These are phyloP conservation scores for Helicocarpus griseus DNA, from an alignment of 2,329 filamentous ascomycete species.

Conservation along the genomic window DNA sequence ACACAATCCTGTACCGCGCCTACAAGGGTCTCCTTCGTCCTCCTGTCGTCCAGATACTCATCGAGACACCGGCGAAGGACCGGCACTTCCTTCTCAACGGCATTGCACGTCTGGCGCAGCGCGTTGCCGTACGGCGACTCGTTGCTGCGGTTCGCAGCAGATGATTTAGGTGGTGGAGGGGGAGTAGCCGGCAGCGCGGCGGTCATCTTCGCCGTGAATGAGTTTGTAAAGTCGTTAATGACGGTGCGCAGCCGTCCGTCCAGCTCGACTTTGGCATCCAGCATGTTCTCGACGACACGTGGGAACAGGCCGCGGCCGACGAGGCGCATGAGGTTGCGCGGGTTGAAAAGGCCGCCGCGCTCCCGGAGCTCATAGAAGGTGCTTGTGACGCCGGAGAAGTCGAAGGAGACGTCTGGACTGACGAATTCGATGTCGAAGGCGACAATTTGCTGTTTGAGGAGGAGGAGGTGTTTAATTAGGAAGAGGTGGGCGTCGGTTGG, in stretches of 20 bases:
- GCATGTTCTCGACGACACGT: slow-evolving; percentile 60
- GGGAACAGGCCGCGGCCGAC: slow-evolving; percentile 51
- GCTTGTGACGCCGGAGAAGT: slow-evolving; percentile 55
- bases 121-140: slow-evolving; percentile 3
- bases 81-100: slow-evolving; percentile 49
- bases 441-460: slow-evolving; percentile 91
- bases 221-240: slow-evolving; percentile 57
- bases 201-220: slow-evolving; percentile 49
- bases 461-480: slow-evolving; percentile 85
- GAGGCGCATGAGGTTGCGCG: slow-evolving; percentile 50
- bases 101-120: slow-evolving; percentile 18
- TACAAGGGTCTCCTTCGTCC: slow-evolving; percentile 57
- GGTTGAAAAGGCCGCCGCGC: slow-evolving; percentile 57
- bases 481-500: slow-evolving; percentile 75
- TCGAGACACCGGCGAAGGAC: slow-evolving; percentile 47
- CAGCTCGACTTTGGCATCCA: slow-evolving; percentile 59
- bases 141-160: slow-evolving; percentile 4
- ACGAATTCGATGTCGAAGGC: slow-evolving; percentile 85
- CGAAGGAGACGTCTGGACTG: slow-evolving; percentile 54
- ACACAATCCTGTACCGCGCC: slow-evolving; percentile 56
- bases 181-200: slow-evolving; percentile 33
- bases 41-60: slow-evolving; percentile 54
- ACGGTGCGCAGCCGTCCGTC: slow-evolving; percentile 52
- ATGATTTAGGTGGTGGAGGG: slow-evolving; percentile 6
- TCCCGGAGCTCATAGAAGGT: slow-evolving; percentile 60